Conservation (phyloP, 441 rosid species). For the Metrosideros polymorpha region DNA sequence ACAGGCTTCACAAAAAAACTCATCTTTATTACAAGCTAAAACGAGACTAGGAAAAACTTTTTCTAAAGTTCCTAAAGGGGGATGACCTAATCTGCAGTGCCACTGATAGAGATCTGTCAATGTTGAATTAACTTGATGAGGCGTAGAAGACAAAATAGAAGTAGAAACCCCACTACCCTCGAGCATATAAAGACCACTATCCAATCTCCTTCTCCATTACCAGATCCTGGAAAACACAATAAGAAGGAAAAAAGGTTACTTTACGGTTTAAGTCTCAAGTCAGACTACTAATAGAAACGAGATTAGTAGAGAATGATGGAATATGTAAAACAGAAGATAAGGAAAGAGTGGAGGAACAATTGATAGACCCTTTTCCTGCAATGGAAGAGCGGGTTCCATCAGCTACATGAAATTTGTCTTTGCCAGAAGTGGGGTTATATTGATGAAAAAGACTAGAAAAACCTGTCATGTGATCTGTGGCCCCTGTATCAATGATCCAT, state of each 20-base stretch:
- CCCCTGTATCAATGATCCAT: too few species aligned
- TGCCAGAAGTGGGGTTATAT: too few species aligned
- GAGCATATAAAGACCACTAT: not conserved
- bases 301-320: not conserved
- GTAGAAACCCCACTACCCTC: too few species aligned
- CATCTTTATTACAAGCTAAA: too few species aligned
- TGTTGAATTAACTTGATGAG: too few species aligned
- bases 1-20: not conserved
- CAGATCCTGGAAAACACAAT: not conserved
- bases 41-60: not conserved
- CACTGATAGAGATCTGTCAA: too few species aligned
- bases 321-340: not conserved
- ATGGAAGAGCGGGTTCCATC: not conserved
- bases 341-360: not conserved
- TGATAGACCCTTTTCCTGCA: not conserved
- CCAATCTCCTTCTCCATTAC: not conserved
- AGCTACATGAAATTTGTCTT: too few species aligned
- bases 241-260: not conserved
- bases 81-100: not conserved
- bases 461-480: too few species aligned
- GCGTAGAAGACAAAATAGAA: too few species aligned
- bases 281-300: too few species aligned
- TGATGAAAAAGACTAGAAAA: too few species aligned
- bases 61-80: not conserved
- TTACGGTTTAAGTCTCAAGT: too few species aligned